These are phyloP conservation scores for Salix udensis DNA, from an alignment of 345 rosid genomes.

Conservation along the genomic window DNA sequence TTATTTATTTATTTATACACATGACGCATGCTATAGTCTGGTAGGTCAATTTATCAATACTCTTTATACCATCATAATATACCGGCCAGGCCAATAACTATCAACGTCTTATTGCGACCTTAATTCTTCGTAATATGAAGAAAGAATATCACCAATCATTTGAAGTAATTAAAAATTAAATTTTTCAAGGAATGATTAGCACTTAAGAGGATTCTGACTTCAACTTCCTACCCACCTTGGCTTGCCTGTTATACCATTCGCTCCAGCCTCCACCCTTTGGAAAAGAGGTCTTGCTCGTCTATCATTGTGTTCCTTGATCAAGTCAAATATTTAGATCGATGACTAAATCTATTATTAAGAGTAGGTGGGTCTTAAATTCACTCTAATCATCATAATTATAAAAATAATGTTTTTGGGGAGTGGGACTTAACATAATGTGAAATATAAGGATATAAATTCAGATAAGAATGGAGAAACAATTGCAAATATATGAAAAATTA, in stretches of 20 bases:
- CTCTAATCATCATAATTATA: not conserved
- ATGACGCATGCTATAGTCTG: not conserved
- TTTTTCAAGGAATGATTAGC: conserved; percentile 8
- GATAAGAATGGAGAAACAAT: not conserved
- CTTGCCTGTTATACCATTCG: not conserved
- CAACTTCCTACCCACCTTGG: not conserved
- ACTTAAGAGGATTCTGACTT: conserved; percentile 6
- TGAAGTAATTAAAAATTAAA: not conserved
- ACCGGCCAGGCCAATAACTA: not conserved
- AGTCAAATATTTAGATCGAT: not conserved
- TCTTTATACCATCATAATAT: not conserved
- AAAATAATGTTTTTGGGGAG: not conserved
- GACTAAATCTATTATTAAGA: not conserved
- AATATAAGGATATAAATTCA: not conserved
- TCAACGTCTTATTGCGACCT: not conserved
- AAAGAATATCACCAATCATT: not conserved
- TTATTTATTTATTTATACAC: not conserved
- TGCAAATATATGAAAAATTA: not conserved
- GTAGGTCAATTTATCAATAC: not conserved
- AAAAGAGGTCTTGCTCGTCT: not conserved
- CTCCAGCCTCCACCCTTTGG: not conserved
- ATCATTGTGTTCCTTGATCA: conserved; percentile 1
- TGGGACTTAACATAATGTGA: not conserved
- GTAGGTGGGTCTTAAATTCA: not conserved
- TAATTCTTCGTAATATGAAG: not conserved